Base-by-base conservation (phyloP, 2,329 filamentous ascomycete species). In the Sphaerulina populicola region DNA sequence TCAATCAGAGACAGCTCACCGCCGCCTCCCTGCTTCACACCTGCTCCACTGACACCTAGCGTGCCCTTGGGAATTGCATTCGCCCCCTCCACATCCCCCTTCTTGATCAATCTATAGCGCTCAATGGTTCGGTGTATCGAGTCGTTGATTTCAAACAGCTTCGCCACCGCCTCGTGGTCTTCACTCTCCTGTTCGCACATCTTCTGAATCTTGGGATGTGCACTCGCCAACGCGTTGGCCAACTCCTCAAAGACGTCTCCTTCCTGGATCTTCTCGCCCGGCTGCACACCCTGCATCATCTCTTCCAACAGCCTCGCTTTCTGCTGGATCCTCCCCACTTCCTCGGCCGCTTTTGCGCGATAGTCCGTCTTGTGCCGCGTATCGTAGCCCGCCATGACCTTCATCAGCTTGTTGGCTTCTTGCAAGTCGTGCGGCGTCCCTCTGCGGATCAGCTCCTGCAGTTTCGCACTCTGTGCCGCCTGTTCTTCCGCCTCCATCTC, bases 171-270 rank as follows among this genome's bases (percentile, higher is more conserved):
- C 72, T 96, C 93, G 55, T 89, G 83, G 65, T 98, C 93, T 55
- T 97, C 91, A 9, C 90, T 96, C 66, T 98, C 93, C 69, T 98
- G 93, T 69, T 97, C 91, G 65, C 91, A 97, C 91, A 98, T 98
- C 72, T 88, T 96, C 68, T 97, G 91, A 58, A 98, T 97, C 74
- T 98, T 98, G 7, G 93, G 93, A 64, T 98, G 93, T 2, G 93
- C 93, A 65, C 86, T 96, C 68, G 88, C 87, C 41, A 98, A 76
- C 8, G 93, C 83, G 57, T 86, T 84, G 4, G 90, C 90, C 48
- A 98, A 78, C 74, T 98, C 93, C 75, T 84, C 80, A 59, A 83
- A 85, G 15, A 84, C 81, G 66, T 85, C 82, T 21, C 80, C 81
- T 58, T 84, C 79, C 36, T 76, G 74, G 58, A 97, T 85, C 52